Base-by-base conservation (phyloP, 2,329 filamentous ascomycete genomes). In the Colletotrichum abscissum region DNA sequence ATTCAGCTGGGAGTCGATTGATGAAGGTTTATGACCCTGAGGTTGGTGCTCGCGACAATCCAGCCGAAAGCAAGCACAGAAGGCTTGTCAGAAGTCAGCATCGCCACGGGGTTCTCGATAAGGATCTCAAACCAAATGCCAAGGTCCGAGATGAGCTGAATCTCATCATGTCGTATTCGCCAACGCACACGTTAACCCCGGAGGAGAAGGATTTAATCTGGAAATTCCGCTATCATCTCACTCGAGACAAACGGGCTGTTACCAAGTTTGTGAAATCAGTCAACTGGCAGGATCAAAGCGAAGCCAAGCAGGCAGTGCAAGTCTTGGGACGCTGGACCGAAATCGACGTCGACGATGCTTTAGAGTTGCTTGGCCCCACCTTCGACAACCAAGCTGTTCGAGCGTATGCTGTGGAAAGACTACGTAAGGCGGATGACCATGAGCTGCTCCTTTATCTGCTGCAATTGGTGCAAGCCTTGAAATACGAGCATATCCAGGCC, bases 261-360 rank as follows among this genome's bases (percentile, higher is more conserved):
- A 99, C 96, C 42, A 99, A 99, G 79, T 97, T 99, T 77, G 95
- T 98, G 81, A 99, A 98, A 82, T 98, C 96, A 0, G 96, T 98
- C 52, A 95, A 97, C 76, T 99, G 97, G 96, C 91, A 90, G 63
- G 96, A 98, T 81, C 89, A 90, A 59, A 91, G 91, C 74, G 96
- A 99, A 86, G 92, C 94, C 4, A 92, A 94, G 72, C 95, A 98
- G 84, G 95, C 96, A 6, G 94, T 97, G 28, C 94, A 97, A 74
- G 91, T 99, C 5, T 88, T 99, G 22, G 91, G 93, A 0, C 96
- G 95, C 77, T 99, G 97, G 97, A 97, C 94, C 0, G 95, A 97
- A 76, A 98, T 99, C 72, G 97, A 98, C 79, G 92, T 99, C 5
- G 97, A 99, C 78, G 97, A 98, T 84, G 97, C 96, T 22, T 88